Evolutionary conservation across 495 filamentous ascomycete genomes (phyloP), one percentile per base, ranked within the genome.

Genomic region (Xylaria sp.): DNA sequence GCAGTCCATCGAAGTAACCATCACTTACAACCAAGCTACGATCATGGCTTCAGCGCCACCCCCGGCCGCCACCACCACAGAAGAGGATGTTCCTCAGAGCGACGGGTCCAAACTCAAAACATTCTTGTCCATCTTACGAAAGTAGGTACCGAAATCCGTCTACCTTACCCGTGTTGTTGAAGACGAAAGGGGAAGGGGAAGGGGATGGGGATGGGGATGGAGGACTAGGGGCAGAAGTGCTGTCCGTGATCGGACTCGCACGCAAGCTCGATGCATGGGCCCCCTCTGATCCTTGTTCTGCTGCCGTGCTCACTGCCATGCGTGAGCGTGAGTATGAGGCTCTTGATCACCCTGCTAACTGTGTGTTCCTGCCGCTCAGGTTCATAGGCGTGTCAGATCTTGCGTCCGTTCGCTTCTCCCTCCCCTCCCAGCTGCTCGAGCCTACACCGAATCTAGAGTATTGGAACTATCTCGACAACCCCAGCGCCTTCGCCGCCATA

Each of bases 371-470:
- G 19, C 50, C 21, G 40, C 21, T 35, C 41, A 95, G 93, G 76
- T 98, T 97, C 78, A 92, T 97, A 76, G 96, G 96, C 69, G 96
- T 99, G 65, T 83, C 94, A 73, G 96, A 99, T 83, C 95, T 99
- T 72, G 96, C 96, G 26, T 89, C 93, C 53, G 95, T 98, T 70
- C 92, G 96, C 67, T 99, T 99, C 83, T 98, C 95, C 1, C 87
- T 99, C 31, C 96, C 96, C 3, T 93, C 96, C 35, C 95, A 98
- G 78, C 91, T 99, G 29, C 86, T 99, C 73, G 96, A 99, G 78
- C 96, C 96, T 21, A 94, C 92, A 5, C 96, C 96, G 33, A 99
- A 99, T 76, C 85, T 99, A 72, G 96, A 99, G 84, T 99, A 99
- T 82, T 99, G 96, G 96, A 94, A 96, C 74, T 99, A 99, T 76